phyloP scores from a whole-genome alignment of 352 stramenopile species.

The Phytophthora fragariaefolia region DNA sequence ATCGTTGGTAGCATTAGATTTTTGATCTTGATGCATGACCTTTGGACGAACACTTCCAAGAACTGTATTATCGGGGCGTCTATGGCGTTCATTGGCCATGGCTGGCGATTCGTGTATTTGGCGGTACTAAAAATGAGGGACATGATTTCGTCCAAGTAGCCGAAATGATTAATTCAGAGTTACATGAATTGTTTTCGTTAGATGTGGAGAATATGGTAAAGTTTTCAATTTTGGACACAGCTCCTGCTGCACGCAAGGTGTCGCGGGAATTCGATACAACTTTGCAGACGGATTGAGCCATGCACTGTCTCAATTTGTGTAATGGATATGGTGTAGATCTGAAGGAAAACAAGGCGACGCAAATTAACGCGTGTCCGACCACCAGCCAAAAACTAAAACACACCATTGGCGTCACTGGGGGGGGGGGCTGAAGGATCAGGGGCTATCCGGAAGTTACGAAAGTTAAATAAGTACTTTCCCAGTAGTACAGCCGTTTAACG shows the following conservation, averaged over 20 bases:
- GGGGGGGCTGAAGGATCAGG: background rate
- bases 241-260: background rate
- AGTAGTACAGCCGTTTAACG: background rate
- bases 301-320: background rate
- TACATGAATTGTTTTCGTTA: background rate
- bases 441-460: background rate
- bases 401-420: too few species aligned
- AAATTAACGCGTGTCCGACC: background rate
- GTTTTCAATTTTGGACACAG: background rate
- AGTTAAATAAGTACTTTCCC: background rate
- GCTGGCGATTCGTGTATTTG: background rate
- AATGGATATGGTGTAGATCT: background rate
- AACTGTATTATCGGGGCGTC: background rate
- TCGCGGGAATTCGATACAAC: background rate
- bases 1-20: background rate
- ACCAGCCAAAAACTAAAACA: background rate
- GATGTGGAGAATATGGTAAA: background rate
- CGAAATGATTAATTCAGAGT: background rate
- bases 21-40: background rate
- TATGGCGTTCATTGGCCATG: background rate
- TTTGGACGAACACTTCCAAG: background rate
- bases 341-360: background rate
- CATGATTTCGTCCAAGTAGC: background rate
- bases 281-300: background rate
- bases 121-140: background rate